Percentiles rank a stretch among this genome's conserved stretches.
Evolutionary conservation across 257 asterid genomes (phyloP).

Genomic region (Lithospermum erythrorhizon): DNA sequence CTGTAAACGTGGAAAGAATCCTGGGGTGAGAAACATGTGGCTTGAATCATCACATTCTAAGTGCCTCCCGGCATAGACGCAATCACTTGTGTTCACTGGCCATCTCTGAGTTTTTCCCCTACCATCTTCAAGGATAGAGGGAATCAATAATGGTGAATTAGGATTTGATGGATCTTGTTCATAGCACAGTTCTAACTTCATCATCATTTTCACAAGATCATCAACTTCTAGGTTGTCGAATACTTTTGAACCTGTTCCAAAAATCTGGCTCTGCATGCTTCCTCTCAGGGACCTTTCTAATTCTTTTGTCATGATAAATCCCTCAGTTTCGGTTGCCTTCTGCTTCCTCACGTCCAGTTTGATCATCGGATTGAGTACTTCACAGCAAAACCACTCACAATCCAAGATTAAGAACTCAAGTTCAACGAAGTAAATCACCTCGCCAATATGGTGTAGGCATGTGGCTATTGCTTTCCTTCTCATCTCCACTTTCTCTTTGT

Average conservation of each 20-base stretch:
- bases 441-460: constrained; percentile 72
- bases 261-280: constrained; percentile 47
- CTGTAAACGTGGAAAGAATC: constrained; percentile 83
- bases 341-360: constrained; percentile 41
- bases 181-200: constrained; percentile 71
- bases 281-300: constrained; percentile 54
- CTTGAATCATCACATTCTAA: constrained; percentile 69
- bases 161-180: constrained; percentile 56
- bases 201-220: constrained; percentile 64
- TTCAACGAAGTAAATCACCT: constrained; percentile 60
- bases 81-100: constrained; percentile 28
- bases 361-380: constrained; percentile 45
- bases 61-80: constrained; percentile 59
- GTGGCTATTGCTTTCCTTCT: constrained; percentile 57
- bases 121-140: constrained; percentile 64
- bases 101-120: constrained; percentile 62
- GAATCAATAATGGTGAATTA: constrained; percentile 43
- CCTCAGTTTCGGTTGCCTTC: constrained; percentile 28
- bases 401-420: constrained; percentile 57
- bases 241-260: constrained; percentile 48
- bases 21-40: constrained; percentile 60
- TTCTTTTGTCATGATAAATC: constrained; percentile 55
- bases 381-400: constrained; percentile 73
- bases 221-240: constrained; percentile 44
- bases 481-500: constrained; percentile 51